phyloP scores from a whole-genome alignment of 2,329 filamentous ascomycete species.

The Orbilia blumenaviensis region DNA sequence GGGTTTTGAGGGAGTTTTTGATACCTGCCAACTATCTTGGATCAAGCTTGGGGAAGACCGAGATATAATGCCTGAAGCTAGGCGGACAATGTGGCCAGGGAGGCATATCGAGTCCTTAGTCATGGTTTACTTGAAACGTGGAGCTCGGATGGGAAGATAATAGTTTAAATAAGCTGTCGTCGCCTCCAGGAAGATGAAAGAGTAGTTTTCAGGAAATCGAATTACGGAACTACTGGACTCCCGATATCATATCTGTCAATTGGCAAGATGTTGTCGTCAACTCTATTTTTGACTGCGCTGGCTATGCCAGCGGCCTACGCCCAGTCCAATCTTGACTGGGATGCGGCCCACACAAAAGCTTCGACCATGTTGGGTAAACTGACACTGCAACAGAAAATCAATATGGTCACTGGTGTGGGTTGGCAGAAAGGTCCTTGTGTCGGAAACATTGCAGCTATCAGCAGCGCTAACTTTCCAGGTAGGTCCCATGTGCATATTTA shows the following conservation, averaged over 20 bases:
- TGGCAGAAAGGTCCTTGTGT: constrained; percentile 63
- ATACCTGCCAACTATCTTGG: constrained; percentile 53
- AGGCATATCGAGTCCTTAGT: constrained; percentile 5
- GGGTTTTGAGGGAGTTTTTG: constrained; percentile 50
- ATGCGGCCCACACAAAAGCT: constrained; percentile 77
- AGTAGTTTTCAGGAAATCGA: not conserved
- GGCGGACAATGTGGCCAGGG: not conserved
- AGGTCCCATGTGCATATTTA: constrained; percentile 54
- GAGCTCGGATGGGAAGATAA: not conserved
- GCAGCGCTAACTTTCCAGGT: constrained; percentile 39
- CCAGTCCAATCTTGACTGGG: constrained; percentile 67
- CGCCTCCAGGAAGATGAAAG: not conserved
- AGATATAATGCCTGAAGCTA: not conserved
- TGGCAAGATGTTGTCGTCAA: constrained; percentile 39
- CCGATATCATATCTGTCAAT: not conserved
- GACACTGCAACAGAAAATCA: constrained; percentile 89
- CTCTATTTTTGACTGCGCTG: constrained; percentile 19
- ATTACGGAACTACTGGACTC: not conserved
- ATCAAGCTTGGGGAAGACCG: constrained; percentile 1
- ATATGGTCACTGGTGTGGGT: constrained; percentile 89
- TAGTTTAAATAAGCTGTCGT: constrained; percentile 31
- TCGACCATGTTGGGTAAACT: constrained; percentile 81
- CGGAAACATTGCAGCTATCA: constrained; percentile 49
- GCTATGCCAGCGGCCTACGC: constrained; percentile 36
- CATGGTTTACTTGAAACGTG: not conserved